Evolutionary conservation across 208 protist species (phyloP).

Genomic region (Leishmania martiniquensis): DNA sequence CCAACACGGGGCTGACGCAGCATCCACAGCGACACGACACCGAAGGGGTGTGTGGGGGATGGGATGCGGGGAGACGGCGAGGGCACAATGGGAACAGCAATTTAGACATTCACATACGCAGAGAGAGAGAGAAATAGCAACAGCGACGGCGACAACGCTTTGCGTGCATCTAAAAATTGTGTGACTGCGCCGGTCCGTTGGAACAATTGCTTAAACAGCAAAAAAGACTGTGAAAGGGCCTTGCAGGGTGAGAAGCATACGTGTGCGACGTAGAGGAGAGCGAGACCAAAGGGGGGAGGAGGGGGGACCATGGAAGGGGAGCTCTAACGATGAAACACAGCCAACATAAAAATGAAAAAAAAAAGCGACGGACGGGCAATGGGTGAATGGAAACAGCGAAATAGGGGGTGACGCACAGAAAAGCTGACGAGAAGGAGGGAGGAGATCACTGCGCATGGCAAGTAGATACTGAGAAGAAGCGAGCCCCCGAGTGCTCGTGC

Average conservation of each 20-base stretch:
- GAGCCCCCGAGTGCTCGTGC: background rate
- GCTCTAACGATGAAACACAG: background rate
- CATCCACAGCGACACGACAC: background rate
- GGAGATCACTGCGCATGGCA: background rate
- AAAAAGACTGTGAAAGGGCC: background rate
- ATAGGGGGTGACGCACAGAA: too few species aligned
- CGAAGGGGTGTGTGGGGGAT: background rate
- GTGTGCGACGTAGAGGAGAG: background rate
- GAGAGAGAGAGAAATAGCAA: too few species aligned
- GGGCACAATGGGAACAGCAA: background rate
- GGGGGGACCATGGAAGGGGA: background rate
- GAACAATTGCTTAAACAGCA: too few species aligned
- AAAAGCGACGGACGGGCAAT: background rate
- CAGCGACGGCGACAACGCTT: too few species aligned
- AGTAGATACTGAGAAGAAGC: background rate
- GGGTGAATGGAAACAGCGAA: background rate
- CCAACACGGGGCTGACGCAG: background rate
- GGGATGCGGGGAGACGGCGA: background rate
- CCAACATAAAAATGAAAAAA: constrained; percentile 1
- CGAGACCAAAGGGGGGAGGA: background rate
- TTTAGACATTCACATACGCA: background rate
- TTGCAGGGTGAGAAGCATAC: background rate
- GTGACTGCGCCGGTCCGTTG: too few species aligned
- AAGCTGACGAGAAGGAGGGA: too few species aligned
- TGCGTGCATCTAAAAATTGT: too few species aligned